phyloP scores from a whole-genome alignment of 169 alveolate species.

The Babesia bovis region DNA sequence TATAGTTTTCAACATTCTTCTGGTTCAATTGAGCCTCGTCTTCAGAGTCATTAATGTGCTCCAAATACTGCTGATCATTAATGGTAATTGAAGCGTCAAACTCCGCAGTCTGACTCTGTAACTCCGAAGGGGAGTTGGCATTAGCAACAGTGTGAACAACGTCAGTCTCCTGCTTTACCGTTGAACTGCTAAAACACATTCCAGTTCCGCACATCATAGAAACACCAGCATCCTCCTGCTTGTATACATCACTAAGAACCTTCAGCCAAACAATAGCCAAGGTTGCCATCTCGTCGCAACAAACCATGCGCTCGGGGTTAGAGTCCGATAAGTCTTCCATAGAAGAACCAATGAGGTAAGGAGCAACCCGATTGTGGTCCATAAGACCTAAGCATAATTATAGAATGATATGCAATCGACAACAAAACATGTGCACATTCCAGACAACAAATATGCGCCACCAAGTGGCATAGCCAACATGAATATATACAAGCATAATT shows the following conservation, averaged over 20 bases:
- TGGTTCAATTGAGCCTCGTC: conserved; percentile 27
- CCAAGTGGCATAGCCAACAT: background rate
- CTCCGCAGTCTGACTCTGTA: conserved; percentile 31
- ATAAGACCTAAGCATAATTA: conserved; percentile 65
- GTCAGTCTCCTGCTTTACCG: background rate
- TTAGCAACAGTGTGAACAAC: conserved; percentile 4
- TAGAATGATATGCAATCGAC: background rate
- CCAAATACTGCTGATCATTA: conserved; percentile 55
- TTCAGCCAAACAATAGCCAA: conserved; percentile 81
- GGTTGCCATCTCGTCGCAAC: conserved; percentile 75
- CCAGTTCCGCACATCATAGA: background rate
- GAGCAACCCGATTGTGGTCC: conserved; percentile 63
- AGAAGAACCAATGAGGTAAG: conserved; percentile 64
- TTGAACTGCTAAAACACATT: background rate
- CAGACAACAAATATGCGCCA: background rate
- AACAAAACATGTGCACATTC: background rate
- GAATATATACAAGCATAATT: too few relatives aligned
- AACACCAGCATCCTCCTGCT: background rate
- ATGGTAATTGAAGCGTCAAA: conserved; percentile 23
- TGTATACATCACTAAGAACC: conserved; percentile 76
- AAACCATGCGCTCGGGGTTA: conserved; percentile 70
- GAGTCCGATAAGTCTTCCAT: conserved; percentile 63
- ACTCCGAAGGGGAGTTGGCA: background rate
- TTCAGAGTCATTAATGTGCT: conserved; percentile 12
- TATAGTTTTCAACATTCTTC: conserved; percentile 57